Evolutionary conservation across 805 yeast species (phyloP).

Genomic region (Candida glaebosa): DNA sequence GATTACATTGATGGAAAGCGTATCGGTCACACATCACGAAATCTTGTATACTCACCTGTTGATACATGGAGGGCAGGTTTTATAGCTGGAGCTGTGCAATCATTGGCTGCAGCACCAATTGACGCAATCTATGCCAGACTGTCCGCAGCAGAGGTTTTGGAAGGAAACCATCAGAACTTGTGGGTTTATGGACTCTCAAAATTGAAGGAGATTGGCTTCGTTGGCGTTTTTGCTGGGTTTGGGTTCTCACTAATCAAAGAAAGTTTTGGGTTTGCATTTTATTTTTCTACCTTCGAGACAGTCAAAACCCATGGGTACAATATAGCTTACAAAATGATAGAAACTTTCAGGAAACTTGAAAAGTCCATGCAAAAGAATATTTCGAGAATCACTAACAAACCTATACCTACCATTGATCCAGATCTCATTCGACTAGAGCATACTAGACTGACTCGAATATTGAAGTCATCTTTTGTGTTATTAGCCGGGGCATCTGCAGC

Average conservation of each 20-base stretch:
- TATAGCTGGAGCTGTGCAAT: slow-evolving; percentile 81
- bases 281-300: slow-evolving; percentile 76
- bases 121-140: slow-evolving; percentile 88
- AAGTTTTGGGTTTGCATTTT: slow-evolving; percentile 76
- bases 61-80: slow-evolving; percentile 80
- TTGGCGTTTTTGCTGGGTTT: slow-evolving; percentile 89
- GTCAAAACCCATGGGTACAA: slow-evolving; percentile 68
- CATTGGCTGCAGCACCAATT: slow-evolving; percentile 89
- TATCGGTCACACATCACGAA: slow-evolving; percentile 11
- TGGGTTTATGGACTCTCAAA: slow-evolving; percentile 76
- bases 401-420: slow-evolving; percentile 18
- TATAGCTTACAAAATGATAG: slow-evolving; percentile 42
- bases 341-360: slow-evolving; percentile 39
- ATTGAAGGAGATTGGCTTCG: slow-evolving; percentile 66
- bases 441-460: slow-evolving; percentile 41
- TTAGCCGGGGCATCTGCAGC: slow-evolving; percentile 90
- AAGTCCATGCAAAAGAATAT: slow-evolving; percentile 34
- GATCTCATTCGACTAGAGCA: slow-evolving; percentile 26
- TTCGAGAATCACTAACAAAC: slow-evolving; percentile 11
- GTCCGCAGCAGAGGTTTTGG: slow-evolving; percentile 66
- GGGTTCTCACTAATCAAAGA: slow-evolving; percentile 77
- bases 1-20: slow-evolving; percentile 23
- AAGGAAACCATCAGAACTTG: slow-evolving; percentile 62
- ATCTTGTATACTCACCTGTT: slow-evolving; percentile 19
- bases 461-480: slow-evolving; percentile 67